These are phyloP conservation scores for Trichocladium uniseriatum DNA, from an alignment of 495 filamentous ascomycete species.

Conservation along the genomic window DNA sequence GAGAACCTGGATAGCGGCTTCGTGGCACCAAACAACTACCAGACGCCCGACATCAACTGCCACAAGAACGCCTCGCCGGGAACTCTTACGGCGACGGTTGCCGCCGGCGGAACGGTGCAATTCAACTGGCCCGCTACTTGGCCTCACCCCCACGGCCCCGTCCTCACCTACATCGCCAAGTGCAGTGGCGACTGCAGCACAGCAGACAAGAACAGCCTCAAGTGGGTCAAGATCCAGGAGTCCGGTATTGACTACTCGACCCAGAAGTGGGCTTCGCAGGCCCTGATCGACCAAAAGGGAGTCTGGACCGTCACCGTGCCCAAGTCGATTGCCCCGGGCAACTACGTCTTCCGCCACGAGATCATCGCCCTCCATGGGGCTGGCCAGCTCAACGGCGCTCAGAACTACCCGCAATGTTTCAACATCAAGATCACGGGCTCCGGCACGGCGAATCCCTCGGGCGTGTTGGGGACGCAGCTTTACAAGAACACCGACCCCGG, in stretches of 20 bases:
- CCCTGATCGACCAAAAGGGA: slow-evolving; percentile 44
- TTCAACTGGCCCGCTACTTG: slow-evolving; percentile 22
- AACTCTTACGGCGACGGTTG: slow-evolving; percentile 22
- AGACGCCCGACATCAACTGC: slow-evolving; percentile 27
- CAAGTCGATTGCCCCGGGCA: slow-evolving; percentile 44
- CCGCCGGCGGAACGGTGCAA: slow-evolving; percentile 21
- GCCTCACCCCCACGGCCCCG: slow-evolving; percentile 25
- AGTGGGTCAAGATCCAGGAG: slow-evolving; percentile 35
- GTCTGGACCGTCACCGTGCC: slow-evolving; percentile 54
- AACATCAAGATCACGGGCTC: slow-evolving; percentile 55
- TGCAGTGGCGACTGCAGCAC: slow-evolving; percentile 26
- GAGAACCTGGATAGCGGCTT: slow-evolving; percentile 29
- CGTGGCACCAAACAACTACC: slow-evolving; percentile 23
- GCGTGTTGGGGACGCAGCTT: slow-evolving; percentile 45
- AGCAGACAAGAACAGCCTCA: slow-evolving; percentile 26
- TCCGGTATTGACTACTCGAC: slow-evolving; percentile 21
- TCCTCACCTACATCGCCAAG: slow-evolving; percentile 29
- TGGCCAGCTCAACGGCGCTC: slow-evolving; percentile 55
- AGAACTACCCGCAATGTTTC: slow-evolving; percentile 62
- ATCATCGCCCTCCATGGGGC: slow-evolving; percentile 54
- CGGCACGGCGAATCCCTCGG: slow-evolving; percentile 45
- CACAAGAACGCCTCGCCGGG: slow-evolving; percentile 29
- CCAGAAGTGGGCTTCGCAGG: slow-evolving; percentile 22
- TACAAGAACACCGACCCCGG: too few species aligned
- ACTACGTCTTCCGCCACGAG: slow-evolving; percentile 61